Conservation (phyloP, 768 basidiomycete species). For the Coprinopsis sp. region DNA sequence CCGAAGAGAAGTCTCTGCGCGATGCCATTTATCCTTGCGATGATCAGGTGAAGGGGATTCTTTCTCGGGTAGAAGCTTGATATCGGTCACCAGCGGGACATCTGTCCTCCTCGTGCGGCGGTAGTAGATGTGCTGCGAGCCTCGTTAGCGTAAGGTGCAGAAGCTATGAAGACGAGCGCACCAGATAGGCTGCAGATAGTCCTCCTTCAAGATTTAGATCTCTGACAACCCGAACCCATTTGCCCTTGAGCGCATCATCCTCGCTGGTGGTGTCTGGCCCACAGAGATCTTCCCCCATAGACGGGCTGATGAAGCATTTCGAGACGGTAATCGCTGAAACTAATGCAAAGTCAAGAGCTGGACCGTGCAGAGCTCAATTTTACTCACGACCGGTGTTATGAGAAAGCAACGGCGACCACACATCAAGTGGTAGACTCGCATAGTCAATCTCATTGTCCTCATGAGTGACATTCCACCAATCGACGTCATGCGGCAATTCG, state of each 20-base stretch:
- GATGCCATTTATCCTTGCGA: slow-evolving; percentile 54
- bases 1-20: slow-evolving; percentile 56
- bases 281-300: slow-evolving; percentile 55
- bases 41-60: slow-evolving; percentile 37
- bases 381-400: slow-evolving; percentile 73
- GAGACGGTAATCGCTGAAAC: slow-evolving; percentile 79
- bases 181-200: slow-evolving; percentile 52
- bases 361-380: not conserved
- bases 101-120: slow-evolving; percentile 81
- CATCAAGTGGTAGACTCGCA: slow-evolving; percentile 73
- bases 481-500: slow-evolving; percentile 32
- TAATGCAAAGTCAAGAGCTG: slow-evolving; percentile 22
- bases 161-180: slow-evolving; percentile 27
- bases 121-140: slow-evolving; percentile 66
- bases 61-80: slow-evolving; percentile 57
- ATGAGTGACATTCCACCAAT: slow-evolving; percentile 67
- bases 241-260: slow-evolving; percentile 70
- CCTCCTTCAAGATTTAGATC: slow-evolving; percentile 69
- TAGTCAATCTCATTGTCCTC: slow-evolving; percentile 42
- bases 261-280: slow-evolving; percentile 63
- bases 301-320: slow-evolving; percentile 63
- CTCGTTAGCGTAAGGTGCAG: not conserved
- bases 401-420: slow-evolving; percentile 71
- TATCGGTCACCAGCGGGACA: slow-evolving; percentile 70
- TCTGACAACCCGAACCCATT: slow-evolving; percentile 85